Percentiles rank a stretch among this genome's conserved stretches.
Conservation (phyloP, 2,329 filamentous ascomycete species). For the Gyromitra esculenta region DNA sequence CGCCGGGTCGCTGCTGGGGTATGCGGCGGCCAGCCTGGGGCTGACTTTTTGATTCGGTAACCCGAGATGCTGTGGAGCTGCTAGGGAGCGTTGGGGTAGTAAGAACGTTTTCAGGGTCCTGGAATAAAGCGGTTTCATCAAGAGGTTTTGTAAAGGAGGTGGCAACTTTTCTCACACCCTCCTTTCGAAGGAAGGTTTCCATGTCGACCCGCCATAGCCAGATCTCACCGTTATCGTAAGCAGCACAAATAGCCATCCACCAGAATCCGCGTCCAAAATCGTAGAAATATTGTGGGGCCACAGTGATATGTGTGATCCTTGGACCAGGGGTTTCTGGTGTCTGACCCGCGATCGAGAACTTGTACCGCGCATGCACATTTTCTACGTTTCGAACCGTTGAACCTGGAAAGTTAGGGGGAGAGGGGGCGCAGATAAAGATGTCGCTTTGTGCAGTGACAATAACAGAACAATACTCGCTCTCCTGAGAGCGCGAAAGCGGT, state of each 20-base stretch:
- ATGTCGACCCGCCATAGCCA: slow-evolving; percentile 56
- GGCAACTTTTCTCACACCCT: slow-evolving; percentile 11
- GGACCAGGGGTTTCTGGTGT: slow-evolving; percentile 22
- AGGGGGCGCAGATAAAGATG: slow-evolving; percentile 39
- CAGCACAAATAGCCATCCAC: slow-evolving; percentile 55
- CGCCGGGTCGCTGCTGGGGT: neutral
- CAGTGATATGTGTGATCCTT: slow-evolving; percentile 53
- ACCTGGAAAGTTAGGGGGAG: slow-evolving; percentile 5
- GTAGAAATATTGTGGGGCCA: slow-evolving; percentile 54
- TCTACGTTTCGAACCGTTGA: slow-evolving; percentile 1
- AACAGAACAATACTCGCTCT: slow-evolving; percentile 26
- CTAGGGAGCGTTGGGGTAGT: neutral
- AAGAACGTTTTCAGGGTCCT: neutral
- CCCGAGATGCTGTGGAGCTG: neutral
- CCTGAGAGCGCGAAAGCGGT: slow-evolving; percentile 23
- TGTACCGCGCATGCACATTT: slow-evolving; percentile 49
- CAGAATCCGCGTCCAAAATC: slow-evolving; percentile 52
- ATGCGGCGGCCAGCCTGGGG: neutral
- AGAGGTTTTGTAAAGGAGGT: neutral
- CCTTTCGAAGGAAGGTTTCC: slow-evolving; percentile 45
- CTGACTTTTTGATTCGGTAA: neutral
- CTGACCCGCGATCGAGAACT: slow-evolving; percentile 44
- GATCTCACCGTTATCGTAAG: slow-evolving; percentile 56
- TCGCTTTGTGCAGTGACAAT: slow-evolving; percentile 36
- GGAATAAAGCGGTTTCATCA: neutral